A percentile compares a stretch with the other conserved stretches of the same genome.
Evolutionary conservation across 805 yeast genomes (phyloP).

Genomic region (Zygoascus flipseniorum): DNA sequence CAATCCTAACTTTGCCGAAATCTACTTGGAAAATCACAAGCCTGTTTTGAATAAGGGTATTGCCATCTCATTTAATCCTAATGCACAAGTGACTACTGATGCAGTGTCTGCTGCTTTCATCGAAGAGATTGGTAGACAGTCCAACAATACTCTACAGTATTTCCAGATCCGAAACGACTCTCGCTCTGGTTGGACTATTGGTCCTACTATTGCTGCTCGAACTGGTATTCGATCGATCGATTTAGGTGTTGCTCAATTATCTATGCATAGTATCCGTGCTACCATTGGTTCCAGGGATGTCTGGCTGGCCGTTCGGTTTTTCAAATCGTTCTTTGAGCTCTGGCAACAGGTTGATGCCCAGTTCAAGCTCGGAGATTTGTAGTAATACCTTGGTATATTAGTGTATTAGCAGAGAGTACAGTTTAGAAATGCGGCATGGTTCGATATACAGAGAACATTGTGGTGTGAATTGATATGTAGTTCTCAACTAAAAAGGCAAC

Average conservation of each 20-base stretch:
- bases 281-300: constrained; percentile 71
- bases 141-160: constrained; percentile 59
- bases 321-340: constrained; percentile 55
- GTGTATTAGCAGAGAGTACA: no score
- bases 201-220: constrained; percentile 40
- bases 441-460: no score
- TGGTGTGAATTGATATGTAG: no score
- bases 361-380: constrained; percentile 24
- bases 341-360: constrained; percentile 49
- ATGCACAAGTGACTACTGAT: constrained; percentile 77
- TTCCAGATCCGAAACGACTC: constrained; percentile 81
- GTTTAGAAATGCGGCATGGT: no score
- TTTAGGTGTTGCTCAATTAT: constrained; percentile 71
- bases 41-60: constrained; percentile 74
- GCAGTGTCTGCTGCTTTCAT: constrained; percentile 59
- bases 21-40: constrained; percentile 63
- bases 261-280: constrained; percentile 84
- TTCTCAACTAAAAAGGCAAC: no score
- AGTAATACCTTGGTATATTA: neutral
- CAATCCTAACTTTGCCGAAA: constrained; percentile 60
- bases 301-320: constrained; percentile 64
- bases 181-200: constrained; percentile 82
- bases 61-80: constrained; percentile 60
- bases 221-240: constrained; percentile 46
- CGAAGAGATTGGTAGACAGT: constrained; percentile 56